Conservation (phyloP, 768 basidiomycete genomes). For the Mycena galericulata region DNA sequence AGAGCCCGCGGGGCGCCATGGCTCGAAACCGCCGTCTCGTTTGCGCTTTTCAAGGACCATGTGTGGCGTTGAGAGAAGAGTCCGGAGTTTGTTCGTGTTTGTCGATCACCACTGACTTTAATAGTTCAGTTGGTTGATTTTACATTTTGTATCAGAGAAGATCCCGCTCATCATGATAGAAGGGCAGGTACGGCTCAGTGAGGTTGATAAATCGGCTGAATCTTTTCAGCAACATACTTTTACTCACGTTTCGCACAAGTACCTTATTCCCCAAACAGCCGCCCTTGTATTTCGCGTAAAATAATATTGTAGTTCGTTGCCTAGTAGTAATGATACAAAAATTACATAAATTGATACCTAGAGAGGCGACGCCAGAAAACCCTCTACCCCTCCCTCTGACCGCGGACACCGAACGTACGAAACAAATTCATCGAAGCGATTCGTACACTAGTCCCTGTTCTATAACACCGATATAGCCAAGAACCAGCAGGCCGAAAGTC, state of each 20-base stretch:
- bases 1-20: conserved; percentile 32
- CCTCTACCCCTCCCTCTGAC: no score
- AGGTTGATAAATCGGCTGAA: no score
- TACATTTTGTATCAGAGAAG: no score
- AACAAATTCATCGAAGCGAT: no score
- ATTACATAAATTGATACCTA: not conserved
- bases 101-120: not conserved
- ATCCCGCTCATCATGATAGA: no score
- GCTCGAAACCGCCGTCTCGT: conserved; percentile 42
- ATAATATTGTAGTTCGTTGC: not conserved
- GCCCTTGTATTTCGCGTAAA: not conserved
- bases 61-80: not conserved
- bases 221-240: no score
- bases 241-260: no score
- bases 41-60: conserved; percentile 45
- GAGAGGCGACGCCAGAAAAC: not conserved
- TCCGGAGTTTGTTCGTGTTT: not conserved
- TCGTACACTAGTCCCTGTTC: no score
- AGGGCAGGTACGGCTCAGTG: no score
- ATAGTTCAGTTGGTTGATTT: no score
- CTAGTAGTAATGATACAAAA: no score
- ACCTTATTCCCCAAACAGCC: not conserved
- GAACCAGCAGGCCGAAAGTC: not conserved
- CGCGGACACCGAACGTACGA: no score
- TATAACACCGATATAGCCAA: not conserved